Percentiles rank a stretch among this genome's conserved stretches.
These are phyloP conservation scores for Trichosanthes truncata DNA, from an alignment of 306 rosid genomes.

Conservation along the genomic window DNA sequence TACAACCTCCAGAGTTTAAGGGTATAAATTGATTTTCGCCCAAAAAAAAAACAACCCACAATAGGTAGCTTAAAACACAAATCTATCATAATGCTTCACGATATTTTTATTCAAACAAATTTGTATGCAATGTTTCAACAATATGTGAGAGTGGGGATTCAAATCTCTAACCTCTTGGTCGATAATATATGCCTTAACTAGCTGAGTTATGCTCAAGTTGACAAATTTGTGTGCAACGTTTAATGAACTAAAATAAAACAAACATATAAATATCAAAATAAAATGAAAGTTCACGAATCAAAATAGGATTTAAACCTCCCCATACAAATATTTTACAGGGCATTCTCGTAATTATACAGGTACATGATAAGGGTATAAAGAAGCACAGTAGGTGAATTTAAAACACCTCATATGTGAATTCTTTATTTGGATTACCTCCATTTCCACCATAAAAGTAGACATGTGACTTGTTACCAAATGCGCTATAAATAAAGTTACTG, in stretches of 20 bases:
- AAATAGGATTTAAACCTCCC: neutral
- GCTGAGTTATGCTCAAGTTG: too few relatives aligned
- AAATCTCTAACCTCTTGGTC: neutral
- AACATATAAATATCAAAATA: neutral
- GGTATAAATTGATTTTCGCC: too few relatives aligned
- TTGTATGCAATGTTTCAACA: neutral
- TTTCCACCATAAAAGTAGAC: neutral
- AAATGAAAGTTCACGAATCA: neutral
- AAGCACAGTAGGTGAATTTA: neutral
- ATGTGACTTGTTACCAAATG: neutral
- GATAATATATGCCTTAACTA: too few relatives aligned
- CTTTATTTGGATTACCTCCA: neutral
- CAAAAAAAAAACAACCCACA: too few relatives aligned
- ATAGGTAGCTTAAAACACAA: too few relatives aligned
- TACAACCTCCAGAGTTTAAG: too few relatives aligned
- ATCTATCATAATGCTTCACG: neutral
- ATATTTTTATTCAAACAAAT: too few relatives aligned
- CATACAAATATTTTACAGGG: neutral
- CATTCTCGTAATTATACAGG: neutral
- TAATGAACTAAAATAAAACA: neutral
- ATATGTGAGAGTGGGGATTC: neutral
- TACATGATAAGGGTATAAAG: neutral
- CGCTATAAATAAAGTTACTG: constrained; percentile 3
- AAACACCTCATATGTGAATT: constrained; percentile 5
- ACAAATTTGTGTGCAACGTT: too few relatives aligned